These are phyloP conservation scores for Dillenia suffruticosa DNA, from an alignment of 164 flowering plant species.

Conservation along the genomic window DNA sequence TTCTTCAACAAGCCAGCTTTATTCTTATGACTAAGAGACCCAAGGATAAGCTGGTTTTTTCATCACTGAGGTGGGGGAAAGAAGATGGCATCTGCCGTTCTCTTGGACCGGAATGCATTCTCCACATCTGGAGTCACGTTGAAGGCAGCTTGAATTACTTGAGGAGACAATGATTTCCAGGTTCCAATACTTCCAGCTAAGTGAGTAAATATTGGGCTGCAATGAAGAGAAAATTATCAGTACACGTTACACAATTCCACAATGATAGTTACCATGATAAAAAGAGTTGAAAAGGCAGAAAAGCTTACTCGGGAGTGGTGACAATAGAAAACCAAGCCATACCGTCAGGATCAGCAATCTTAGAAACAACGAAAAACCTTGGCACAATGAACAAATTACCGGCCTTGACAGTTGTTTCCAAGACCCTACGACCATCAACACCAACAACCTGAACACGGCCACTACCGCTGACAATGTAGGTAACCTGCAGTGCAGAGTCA, in stretches of 20 bases:
- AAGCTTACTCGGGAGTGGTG: constrained; percentile 67
- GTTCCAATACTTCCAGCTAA: constrained; percentile 64
- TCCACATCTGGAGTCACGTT: constrained; percentile 49
- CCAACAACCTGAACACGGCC: constrained; percentile 86
- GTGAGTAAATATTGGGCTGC: constrained; percentile 72
- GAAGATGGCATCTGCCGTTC: constrained; percentile 53
- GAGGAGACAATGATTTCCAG: constrained; percentile 74
- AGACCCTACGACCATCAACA: constrained; percentile 49
- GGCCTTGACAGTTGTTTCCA: constrained; percentile 60
- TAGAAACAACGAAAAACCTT: constrained; percentile 72
- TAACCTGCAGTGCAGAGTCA: constrained; percentile 84
- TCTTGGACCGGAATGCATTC: constrained; percentile 60
- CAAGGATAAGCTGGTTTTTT: too few species aligned
- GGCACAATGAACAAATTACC: constrained; percentile 76
- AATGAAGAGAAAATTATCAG: background rate
- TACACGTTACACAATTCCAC: too few species aligned
- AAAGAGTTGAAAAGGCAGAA: background rate
- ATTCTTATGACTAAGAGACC: too few species aligned
- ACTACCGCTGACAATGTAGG: constrained; percentile 71
- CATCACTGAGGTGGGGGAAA: constrained; percentile 58
- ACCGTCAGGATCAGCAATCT: constrained; percentile 56
- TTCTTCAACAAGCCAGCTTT: too few species aligned
- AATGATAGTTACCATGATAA: too few species aligned
- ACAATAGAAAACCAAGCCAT: constrained; percentile 85
- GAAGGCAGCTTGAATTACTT: constrained; percentile 67